These are phyloP conservation scores for Pyrenopolyporus hunteri DNA, from an alignment of 495 filamentous ascomycete genomes.

Conservation along the genomic window DNA sequence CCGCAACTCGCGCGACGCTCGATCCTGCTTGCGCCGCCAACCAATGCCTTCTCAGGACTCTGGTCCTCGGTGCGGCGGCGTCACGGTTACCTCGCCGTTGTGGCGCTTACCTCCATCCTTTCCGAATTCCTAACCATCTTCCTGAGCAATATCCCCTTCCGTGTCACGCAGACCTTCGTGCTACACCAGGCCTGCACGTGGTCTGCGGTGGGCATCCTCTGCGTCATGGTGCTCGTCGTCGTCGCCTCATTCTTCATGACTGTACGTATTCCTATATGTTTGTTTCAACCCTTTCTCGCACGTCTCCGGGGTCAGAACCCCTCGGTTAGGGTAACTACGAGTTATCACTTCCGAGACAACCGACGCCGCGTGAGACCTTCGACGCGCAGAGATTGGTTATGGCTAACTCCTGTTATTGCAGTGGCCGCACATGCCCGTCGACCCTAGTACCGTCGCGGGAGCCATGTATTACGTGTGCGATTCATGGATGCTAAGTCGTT, in stretches of 20 bases:
- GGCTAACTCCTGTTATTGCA: neutral
- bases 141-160: constrained; percentile 48
- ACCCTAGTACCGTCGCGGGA: constrained; percentile 41
- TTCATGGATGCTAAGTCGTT: constrained; percentile 35
- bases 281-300: neutral
- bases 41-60: constrained; percentile 48
- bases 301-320: no score
- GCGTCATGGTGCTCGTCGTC: constrained; percentile 45
- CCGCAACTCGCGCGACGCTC: constrained; percentile 41
- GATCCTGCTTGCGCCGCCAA: constrained; percentile 44
- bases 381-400: no score
- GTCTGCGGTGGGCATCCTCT: constrained; percentile 44
- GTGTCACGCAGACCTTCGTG: constrained; percentile 43
- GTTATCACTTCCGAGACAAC: no score
- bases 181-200: constrained; percentile 44
- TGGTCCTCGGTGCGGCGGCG: constrained; percentile 41
- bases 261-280: neutral
- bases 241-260: constrained; percentile 38
- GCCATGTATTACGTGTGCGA: constrained; percentile 45
- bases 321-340: no score
- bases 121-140: constrained; percentile 48
- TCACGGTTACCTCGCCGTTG: constrained; percentile 40
- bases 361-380: no score
- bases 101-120: constrained; percentile 44
- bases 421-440: constrained; percentile 44